Conservation (phyloP, 2,329 filamentous ascomycete species). For the Trichoderma lentiforme region DNA sequence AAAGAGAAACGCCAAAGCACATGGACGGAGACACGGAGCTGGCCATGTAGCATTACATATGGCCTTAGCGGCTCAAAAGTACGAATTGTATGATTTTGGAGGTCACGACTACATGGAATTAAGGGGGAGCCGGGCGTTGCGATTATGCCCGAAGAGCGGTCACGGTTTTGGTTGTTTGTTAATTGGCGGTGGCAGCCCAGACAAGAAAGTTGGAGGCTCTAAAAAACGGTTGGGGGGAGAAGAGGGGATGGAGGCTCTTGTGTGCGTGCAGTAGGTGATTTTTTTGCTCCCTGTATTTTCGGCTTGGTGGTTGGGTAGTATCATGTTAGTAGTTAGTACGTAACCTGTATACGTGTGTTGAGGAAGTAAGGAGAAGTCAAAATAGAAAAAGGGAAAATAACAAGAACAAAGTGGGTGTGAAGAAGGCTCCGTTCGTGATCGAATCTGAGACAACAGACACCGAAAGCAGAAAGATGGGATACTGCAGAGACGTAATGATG, state of each 20-base stretch:
- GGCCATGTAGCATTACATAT: neutral
- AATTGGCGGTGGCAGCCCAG: neutral
- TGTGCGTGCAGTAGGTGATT: neutral
- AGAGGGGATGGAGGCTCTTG: neutral
- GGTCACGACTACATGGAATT: neutral
- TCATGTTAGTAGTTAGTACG: neutral
- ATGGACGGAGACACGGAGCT: neutral
- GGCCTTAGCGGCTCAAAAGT: neutral
- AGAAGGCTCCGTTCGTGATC: neutral
- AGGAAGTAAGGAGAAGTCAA: neutral
- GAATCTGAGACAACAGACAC: neutral
- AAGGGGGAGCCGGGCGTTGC: conserved; percentile 2
- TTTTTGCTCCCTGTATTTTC: neutral
- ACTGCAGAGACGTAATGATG: neutral
- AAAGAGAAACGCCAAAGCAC: neutral
- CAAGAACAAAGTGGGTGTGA: neutral
- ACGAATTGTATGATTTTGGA: neutral
- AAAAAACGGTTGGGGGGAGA: neutral
- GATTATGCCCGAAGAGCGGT: conserved; percentile 10
- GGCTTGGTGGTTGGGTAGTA: neutral
- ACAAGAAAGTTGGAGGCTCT: neutral
- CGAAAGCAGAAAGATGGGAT: neutral
- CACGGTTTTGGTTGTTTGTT: neutral
- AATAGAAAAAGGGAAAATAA: neutral
- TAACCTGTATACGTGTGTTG: neutral